A percentile compares a stretch with the other conserved stretches of the same genome.
Conservation (phyloP, 768 basidiomycete genomes). For the Pleurotus eryngii region DNA sequence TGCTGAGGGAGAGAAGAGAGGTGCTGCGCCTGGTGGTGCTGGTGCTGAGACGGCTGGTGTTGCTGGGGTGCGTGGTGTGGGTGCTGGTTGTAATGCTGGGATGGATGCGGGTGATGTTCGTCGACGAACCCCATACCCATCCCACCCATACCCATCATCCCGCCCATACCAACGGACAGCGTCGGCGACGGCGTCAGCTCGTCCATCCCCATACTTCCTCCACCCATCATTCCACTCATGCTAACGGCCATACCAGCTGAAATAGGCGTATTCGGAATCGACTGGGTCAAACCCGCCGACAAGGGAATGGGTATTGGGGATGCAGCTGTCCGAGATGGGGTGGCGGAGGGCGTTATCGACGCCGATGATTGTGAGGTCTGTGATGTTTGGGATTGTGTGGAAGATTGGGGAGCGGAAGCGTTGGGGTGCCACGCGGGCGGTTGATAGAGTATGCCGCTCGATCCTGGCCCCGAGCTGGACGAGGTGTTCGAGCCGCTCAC, state of each 20-base stretch:
- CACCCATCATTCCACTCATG: too few relatives aligned
- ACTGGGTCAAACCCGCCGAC: too few relatives aligned
- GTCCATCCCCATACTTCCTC: too few relatives aligned
- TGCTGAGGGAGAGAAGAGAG: constrained; percentile 11
- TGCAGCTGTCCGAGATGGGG: too few relatives aligned
- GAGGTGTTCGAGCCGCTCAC: too few relatives aligned
- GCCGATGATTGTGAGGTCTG: background rate
- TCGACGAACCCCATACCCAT: too few relatives aligned
- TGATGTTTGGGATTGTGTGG: constrained; percentile 4
- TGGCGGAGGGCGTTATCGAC: too few relatives aligned
- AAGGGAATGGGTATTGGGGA: too few relatives aligned
- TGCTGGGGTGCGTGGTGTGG: background rate
- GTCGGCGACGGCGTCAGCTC: background rate
- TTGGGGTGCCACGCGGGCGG: constrained; percentile 37
- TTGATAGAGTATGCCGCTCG: constrained; percentile 30
- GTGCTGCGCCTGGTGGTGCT: constrained; percentile 56
- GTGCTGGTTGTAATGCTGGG: background rate
- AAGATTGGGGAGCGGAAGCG: constrained; percentile 22
- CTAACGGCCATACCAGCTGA: too few relatives aligned
- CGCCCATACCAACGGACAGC: background rate
- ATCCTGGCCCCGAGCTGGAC: constrained; percentile 18
- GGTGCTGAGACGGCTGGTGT: constrained; percentile 39
- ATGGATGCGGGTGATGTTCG: background rate
- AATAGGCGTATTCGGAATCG: background rate
- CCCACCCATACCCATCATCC: too few relatives aligned